phyloP scores from a whole-genome alignment of 441 rosid species.

The Pelargonium fulgidum region DNA sequence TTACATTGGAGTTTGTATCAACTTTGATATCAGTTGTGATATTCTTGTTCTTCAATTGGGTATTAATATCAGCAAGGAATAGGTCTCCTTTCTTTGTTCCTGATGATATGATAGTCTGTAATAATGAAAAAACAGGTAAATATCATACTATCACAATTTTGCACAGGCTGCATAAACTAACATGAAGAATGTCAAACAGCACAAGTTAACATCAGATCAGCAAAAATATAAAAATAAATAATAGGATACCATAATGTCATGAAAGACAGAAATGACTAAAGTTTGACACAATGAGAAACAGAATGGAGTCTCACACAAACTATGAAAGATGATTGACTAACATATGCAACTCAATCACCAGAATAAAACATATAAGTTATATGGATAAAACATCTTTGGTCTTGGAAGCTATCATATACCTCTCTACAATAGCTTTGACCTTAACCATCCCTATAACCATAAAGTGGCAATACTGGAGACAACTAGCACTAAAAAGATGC shows the following conservation, averaged over 20 bases:
- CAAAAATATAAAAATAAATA: not conserved
- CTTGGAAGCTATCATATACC: too few relatives aligned
- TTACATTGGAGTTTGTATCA: constrained; percentile 75
- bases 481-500: too few relatives aligned
- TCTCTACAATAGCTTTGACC: too few relatives aligned
- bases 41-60: constrained; percentile 85
- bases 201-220: not conserved
- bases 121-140: not conserved
- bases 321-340: not conserved
- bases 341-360: constrained; percentile 18
- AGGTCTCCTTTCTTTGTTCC: constrained; percentile 58
- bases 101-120: constrained; percentile 50
- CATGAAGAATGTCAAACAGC: not conserved
- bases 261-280: not conserved
- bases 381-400: too few relatives aligned
- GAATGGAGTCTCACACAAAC: not conserved
- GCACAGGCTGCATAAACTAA: not conserved
- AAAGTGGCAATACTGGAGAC: too few relatives aligned
- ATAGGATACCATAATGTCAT: too few relatives aligned
- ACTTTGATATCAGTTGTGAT: constrained; percentile 85
- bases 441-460: too few relatives aligned
- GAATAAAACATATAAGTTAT: too few relatives aligned
- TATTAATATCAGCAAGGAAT: constrained; percentile 45
- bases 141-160: not conserved
- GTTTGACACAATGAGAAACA: not conserved